phyloP scores from a whole-genome alignment of 2,329 filamentous ascomycete species.

The Colletotrichum sp. region DNA sequence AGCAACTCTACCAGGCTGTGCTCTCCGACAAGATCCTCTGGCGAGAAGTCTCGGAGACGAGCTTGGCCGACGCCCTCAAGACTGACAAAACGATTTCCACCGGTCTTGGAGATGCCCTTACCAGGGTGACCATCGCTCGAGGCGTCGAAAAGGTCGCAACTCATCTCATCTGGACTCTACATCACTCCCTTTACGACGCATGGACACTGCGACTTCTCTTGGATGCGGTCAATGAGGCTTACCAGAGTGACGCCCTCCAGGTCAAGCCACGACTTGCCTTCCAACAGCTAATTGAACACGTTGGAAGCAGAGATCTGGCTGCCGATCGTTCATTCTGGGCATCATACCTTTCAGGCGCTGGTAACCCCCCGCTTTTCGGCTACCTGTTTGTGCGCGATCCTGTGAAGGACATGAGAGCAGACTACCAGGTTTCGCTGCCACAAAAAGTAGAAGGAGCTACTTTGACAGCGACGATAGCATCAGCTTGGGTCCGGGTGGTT shows the following conservation, averaged over 20 bases:
- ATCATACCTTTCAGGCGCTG: neutral
- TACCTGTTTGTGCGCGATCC: neutral
- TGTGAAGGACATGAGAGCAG: neutral
- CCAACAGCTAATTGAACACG: neutral
- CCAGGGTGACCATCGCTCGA: neutral
- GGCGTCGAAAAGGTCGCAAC: neutral
- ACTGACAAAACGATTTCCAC: neutral
- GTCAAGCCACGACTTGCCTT: neutral
- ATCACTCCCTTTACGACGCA: conserved; percentile 18
- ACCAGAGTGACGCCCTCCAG: neutral
- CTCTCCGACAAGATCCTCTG: neutral
- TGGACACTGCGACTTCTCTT: conserved; percentile 22
- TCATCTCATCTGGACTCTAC: conserved; percentile 9
- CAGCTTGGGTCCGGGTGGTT: neutral
- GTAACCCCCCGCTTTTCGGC: neutral
- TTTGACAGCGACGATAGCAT: neutral
- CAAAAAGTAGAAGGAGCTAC: neutral
- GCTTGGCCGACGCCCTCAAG: neutral
- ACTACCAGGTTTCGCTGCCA: neutral
- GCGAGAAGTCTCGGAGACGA: neutral
- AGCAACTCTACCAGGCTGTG: neutral
- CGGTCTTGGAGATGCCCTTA: neutral
- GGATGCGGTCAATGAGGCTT: conserved; percentile 14
- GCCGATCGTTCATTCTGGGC: neutral
- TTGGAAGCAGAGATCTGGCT: neutral